phyloP scores from a whole-genome alignment of 2,329 filamentous ascomycete genomes.

The Trichothecium roseum region DNA sequence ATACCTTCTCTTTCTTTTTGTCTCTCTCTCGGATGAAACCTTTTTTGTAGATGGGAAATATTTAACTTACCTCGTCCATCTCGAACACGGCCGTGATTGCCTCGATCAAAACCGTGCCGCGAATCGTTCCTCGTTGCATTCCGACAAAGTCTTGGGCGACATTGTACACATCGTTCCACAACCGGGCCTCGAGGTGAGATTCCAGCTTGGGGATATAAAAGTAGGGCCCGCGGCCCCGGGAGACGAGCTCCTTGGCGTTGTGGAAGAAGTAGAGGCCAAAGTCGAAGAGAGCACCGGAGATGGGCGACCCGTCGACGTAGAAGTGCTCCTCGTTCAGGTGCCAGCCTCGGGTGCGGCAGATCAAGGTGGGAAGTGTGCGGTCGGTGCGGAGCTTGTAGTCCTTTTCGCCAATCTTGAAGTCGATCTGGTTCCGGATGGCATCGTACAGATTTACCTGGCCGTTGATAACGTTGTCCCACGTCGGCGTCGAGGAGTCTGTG shows the following conservation, averaged over 20 bases:
- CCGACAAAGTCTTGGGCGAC: conserved; percentile 76
- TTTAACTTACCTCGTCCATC: conserved; percentile 59
- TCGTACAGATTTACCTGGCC: conserved; percentile 88
- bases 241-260: conserved; percentile 73
- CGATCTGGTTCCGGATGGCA: conserved; percentile 72
- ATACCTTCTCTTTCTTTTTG: too few species aligned
- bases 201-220: conserved; percentile 92
- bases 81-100: conserved; percentile 87
- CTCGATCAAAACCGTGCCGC: conserved; percentile 81
- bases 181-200: conserved; percentile 76
- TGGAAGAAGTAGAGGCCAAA: conserved; percentile 94
- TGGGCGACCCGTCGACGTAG: conserved; percentile 77
- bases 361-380: conserved; percentile 66
- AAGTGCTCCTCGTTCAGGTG: conserved; percentile 90
- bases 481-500: conserved; percentile 68
- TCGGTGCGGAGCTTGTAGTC: conserved; percentile 88
- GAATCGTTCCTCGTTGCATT: conserved; percentile 72
- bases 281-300: conserved; percentile 77
- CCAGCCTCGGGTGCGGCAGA: conserved; percentile 80
- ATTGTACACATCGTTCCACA: conserved; percentile 93
- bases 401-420: conserved; percentile 81
- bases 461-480: conserved; percentile 93
- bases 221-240: conserved; percentile 71
- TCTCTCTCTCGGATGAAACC: too few species aligned
- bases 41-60: background rate